Conservation (phyloP, 2,329 filamentous ascomycete species). For the Pseudogymnoascus sp. region DNA sequence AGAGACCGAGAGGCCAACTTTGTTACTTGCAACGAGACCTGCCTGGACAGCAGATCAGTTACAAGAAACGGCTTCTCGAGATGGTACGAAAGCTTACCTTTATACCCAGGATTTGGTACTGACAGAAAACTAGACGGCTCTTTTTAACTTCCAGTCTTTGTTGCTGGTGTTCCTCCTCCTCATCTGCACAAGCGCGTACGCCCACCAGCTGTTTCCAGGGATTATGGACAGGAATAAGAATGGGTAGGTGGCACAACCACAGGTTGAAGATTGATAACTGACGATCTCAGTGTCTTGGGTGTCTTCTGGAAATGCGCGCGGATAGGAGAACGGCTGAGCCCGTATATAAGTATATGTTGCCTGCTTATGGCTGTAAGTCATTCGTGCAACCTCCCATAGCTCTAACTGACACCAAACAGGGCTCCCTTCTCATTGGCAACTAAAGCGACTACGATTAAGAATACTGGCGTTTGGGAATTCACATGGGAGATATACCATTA, state of each 20-base stretch:
- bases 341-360: slow-evolving; percentile 91
- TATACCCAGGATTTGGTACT: neutral
- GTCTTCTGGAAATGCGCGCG: slow-evolving; percentile 95
- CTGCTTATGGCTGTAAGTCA: slow-evolving; percentile 78
- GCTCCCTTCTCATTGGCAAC: slow-evolving; percentile 26
- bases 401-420: slow-evolving; percentile 18
- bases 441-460: slow-evolving; percentile 7
- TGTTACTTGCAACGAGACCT: neutral
- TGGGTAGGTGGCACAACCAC: slow-evolving; percentile 47
- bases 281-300: slow-evolving; percentile 40
- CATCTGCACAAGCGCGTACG: slow-evolving; percentile 92
- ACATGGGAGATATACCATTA: slow-evolving; percentile 8
- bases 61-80: slow-evolving; percentile 8
- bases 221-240: slow-evolving; percentile 91
- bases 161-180: slow-evolving; percentile 88
- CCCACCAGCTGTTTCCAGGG: slow-evolving; percentile 79
- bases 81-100: slow-evolving; percentile 14
- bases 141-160: slow-evolving; percentile 98
- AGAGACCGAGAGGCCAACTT: neutral
- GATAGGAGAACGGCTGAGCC: slow-evolving; percentile 85
- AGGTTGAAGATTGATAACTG: slow-evolving; percentile 3
- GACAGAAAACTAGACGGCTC: slow-evolving; percentile 58
- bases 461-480: slow-evolving; percentile 15
- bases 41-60: neutral
- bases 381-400: neutral